A percentile compares a stretch with the other conserved stretches of the same genome.
phyloP scores from a whole-genome alignment of 148 eudicot genomes.

The Camellia granthamiana region DNA sequence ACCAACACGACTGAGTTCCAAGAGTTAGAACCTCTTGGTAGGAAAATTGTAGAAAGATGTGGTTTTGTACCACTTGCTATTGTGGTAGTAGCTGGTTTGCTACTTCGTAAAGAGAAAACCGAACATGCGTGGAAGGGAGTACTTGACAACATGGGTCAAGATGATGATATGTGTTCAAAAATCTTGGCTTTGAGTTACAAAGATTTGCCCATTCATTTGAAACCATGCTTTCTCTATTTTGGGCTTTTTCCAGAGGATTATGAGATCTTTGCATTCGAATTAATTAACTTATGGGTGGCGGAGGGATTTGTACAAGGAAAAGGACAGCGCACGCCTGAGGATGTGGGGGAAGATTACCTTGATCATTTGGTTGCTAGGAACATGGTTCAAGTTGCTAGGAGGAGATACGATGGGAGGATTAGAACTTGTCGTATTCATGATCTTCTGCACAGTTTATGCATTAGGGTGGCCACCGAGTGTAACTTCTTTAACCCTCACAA shows the following conservation, averaged over 20 bases:
- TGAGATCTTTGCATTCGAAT: slow-evolving; percentile 11
- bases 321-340: not conserved
- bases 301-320: slow-evolving; percentile 1
- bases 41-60: slow-evolving; percentile 10
- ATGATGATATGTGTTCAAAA: not conserved
- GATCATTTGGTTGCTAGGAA: slow-evolving; percentile 11
- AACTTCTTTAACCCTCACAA: slow-evolving; percentile 6
- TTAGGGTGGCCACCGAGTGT: not conserved
- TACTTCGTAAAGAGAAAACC: not conserved
- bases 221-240: slow-evolving; percentile 18
- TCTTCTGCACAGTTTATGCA: slow-evolving; percentile 10
- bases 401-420: slow-evolving; percentile 13
- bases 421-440: slow-evolving; percentile 23
- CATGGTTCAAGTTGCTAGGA: slow-evolving; percentile 11
- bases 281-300: slow-evolving; percentile 12
- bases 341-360: slow-evolving; percentile 5
- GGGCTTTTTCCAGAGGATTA: slow-evolving; percentile 17
- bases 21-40: not conserved
- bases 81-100: not conserved
- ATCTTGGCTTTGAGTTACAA: slow-evolving; percentile 14
- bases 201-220: slow-evolving; percentile 14
- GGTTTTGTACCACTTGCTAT: slow-evolving; percentile 15
- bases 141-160: not conserved
- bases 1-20: not conserved
- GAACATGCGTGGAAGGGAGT: slow-evolving; percentile 1